Conservation (phyloP, 805 yeast species). For the Monosporozyma solicola region DNA sequence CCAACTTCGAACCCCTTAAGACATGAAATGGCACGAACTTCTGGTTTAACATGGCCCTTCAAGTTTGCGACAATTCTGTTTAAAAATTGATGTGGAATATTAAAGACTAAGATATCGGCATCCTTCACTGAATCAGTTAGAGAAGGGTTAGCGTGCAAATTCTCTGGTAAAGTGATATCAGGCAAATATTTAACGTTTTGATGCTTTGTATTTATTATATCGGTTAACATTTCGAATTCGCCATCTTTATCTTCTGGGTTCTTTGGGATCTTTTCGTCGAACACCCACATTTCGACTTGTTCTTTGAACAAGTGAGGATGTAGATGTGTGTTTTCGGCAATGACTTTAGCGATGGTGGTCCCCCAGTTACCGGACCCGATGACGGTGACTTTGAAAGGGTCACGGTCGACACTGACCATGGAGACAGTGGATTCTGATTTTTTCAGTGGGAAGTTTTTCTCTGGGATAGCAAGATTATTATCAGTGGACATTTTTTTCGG, state of each 20-base stretch:
- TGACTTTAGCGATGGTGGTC: conserved; percentile 91
- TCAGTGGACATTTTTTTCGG: background rate
- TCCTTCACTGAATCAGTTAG: conserved; percentile 64
- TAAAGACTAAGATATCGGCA: conserved; percentile 84
- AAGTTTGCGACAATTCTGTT: conserved; percentile 66
- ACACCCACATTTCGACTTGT: conserved; percentile 94
- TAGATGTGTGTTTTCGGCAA: conserved; percentile 75
- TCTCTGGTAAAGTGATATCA: conserved; percentile 73
- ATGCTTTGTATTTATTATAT: conserved; percentile 81
- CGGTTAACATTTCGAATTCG: conserved; percentile 64
- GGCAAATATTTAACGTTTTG: conserved; percentile 94
- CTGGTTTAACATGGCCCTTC: conserved; percentile 61
- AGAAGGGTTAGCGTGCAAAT: conserved; percentile 82
- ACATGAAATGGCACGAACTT: conserved; percentile 86
- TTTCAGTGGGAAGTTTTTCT: background rate
- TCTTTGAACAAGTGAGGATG: conserved; percentile 64
- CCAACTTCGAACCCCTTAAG: conserved; percentile 90
- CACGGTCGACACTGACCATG: conserved; percentile 5
- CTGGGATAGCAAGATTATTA: background rate
- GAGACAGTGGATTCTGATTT: conserved; percentile 5
- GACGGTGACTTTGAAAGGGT: conserved; percentile 53
- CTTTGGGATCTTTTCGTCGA: conserved; percentile 75
- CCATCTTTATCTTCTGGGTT: conserved; percentile 43
- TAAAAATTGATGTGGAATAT: conserved; percentile 95
- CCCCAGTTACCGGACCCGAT: conserved; percentile 99